Conservation (phyloP, 768 basidiomycete species). For the Mycena kentingensis region DNA sequence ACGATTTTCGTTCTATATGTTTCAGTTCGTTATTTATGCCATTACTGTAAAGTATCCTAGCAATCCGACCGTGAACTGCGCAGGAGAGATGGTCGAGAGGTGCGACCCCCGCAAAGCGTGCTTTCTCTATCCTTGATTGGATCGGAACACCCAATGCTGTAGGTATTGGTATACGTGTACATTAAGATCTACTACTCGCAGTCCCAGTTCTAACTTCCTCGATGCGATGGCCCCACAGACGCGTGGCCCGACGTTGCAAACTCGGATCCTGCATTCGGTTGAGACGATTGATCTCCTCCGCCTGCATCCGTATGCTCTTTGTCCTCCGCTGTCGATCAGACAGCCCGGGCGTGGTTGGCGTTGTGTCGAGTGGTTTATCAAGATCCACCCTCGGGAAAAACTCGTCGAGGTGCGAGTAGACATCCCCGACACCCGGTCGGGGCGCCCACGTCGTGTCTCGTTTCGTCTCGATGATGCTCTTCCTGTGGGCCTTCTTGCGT, state of each 20-base stretch:
- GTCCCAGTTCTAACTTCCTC: slow-evolving; percentile 47
- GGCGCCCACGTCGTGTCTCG: slow-evolving; percentile 37
- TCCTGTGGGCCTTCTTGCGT: slow-evolving; percentile 5
- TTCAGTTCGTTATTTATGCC: background rate
- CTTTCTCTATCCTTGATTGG: too few relatives aligned
- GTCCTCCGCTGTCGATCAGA: slow-evolving; percentile 47
- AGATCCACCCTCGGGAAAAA: slow-evolving; percentile 91
- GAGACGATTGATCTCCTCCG: slow-evolving; percentile 63
- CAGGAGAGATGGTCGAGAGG: too few relatives aligned
- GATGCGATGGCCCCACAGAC: slow-evolving; percentile 45
- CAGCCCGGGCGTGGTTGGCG: too few relatives aligned
- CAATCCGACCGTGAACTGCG: too few relatives aligned
- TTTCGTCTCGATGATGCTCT: slow-evolving; percentile 20
- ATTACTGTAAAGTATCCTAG: too few relatives aligned
- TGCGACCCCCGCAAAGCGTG: too few relatives aligned
- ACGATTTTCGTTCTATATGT: too few relatives aligned
- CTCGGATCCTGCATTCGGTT: slow-evolving; percentile 51
- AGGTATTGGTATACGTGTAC: too few relatives aligned
- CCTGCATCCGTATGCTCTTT: slow-evolving; percentile 85
- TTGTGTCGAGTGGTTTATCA: slow-evolving; percentile 79
- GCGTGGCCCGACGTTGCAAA: slow-evolving; percentile 39
- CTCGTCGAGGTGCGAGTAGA: slow-evolving; percentile 76
- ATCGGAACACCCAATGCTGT: too few relatives aligned
- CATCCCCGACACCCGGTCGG: slow-evolving; percentile 75
- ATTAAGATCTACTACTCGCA: too few relatives aligned